These are phyloP conservation scores for Phaffia tasmanica DNA, from an alignment of 768 basidiomycete species.

Conservation along the genomic window DNA sequence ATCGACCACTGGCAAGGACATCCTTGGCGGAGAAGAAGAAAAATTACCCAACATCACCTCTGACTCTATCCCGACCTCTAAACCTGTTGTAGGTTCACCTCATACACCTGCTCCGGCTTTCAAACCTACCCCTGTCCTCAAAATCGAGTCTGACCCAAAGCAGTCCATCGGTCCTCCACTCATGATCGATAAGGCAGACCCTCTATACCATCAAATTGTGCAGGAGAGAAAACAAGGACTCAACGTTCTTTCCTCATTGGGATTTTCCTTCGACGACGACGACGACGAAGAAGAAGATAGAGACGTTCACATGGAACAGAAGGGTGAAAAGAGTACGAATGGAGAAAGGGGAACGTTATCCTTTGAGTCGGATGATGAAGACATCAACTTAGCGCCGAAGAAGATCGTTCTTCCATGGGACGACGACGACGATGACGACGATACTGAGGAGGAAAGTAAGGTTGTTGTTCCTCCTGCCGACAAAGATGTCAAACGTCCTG, in stretches of 20 bases:
- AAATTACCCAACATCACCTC: background rate
- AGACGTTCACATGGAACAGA: no score
- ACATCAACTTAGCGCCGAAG: background rate
- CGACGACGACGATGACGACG: background rate
- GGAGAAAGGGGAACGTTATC: no score
- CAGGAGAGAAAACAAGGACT: constrained; percentile 16
- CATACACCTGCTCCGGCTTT: background rate
- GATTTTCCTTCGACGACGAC: background rate
- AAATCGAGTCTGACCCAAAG: background rate
- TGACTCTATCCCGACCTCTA: background rate
- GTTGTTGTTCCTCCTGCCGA: background rate
- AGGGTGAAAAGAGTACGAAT: no score
- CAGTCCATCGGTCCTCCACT: background rate
- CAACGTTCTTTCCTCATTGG: constrained; percentile 13
- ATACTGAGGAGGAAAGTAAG: background rate
- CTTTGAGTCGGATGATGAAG: no score
- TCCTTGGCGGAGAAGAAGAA: constrained; percentile 5
- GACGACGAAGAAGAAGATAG: background rate
- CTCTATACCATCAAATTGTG: constrained; percentile 1
- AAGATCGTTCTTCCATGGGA: background rate
- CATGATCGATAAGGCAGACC: constrained; percentile 3
- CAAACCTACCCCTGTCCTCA: background rate
- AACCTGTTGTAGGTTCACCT: background rate
- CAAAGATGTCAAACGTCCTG: background rate
- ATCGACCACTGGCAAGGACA: background rate